Conservation (phyloP, 805 yeast species). For the Lipomyces yamadae region DNA sequence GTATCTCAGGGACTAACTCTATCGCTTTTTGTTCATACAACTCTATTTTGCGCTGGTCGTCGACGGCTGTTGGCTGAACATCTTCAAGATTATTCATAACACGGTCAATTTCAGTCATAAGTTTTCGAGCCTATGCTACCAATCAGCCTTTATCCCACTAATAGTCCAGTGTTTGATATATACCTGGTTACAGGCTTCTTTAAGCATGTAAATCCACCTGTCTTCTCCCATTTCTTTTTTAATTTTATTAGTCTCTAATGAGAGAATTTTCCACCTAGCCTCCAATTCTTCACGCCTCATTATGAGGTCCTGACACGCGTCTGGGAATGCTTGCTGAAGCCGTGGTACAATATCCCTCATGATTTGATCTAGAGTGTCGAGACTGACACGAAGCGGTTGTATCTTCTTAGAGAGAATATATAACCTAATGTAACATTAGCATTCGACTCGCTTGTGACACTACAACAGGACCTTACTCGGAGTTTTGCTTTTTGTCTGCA, state of each 20-base stretch:
- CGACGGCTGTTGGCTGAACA: slow-evolving; percentile 7
- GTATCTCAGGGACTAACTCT: slow-evolving; percentile 17
- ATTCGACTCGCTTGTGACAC: background rate
- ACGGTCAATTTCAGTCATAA: slow-evolving; percentile 22
- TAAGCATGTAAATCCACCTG: slow-evolving; percentile 24
- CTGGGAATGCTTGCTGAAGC: slow-evolving; percentile 13
- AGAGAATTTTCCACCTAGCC: slow-evolving; percentile 21
- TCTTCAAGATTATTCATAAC: slow-evolving; percentile 11
- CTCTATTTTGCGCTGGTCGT: background rate
- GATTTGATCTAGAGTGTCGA: slow-evolving; percentile 21
- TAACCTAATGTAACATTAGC: slow-evolving; percentile 14
- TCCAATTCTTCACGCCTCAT: slow-evolving; percentile 7
- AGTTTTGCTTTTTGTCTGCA: slow-evolving; percentile 19
- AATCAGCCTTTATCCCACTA: background rate
- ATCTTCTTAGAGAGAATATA: slow-evolving; percentile 16
- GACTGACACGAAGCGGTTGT: slow-evolving; percentile 27
- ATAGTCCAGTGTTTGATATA: background rate
- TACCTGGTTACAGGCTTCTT: slow-evolving; percentile 20
- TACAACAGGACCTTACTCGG: slow-evolving; percentile 10
- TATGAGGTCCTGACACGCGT: slow-evolving; percentile 9
- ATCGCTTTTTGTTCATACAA: slow-evolving; percentile 17
- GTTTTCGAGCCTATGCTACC: slow-evolving; percentile 13
- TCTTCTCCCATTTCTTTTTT: slow-evolving; percentile 30
- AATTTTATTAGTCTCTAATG: slow-evolving; percentile 12
- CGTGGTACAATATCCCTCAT: slow-evolving; percentile 14